Base-by-base conservation (phyloP, 169 alveolate species). In the Besnoitia besnoiti region DNA sequence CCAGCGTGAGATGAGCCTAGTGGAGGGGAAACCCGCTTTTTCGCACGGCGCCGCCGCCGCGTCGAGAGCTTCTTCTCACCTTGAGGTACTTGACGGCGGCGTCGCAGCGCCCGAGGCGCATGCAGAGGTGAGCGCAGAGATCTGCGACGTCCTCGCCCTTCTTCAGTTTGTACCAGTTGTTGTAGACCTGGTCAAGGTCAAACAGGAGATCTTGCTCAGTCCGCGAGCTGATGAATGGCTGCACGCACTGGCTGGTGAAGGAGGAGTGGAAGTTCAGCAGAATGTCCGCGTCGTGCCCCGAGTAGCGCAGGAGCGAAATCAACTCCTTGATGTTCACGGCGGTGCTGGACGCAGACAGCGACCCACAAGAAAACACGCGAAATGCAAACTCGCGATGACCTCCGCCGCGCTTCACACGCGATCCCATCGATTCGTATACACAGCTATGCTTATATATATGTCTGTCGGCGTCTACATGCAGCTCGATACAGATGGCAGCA, bases 91-190 rank as follows among this genome's bases (percentile, higher is more conserved):
- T 91, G 77, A 95, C 84, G 30, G 97, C 94, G 55, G 85, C 90
- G 76, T 94, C 94, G 84, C 95, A 95, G 33, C 94, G 90, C 10
- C 97, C 97, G 50, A 95, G 95, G 42, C 92, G 89, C 97, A 95
- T 95, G 93, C 97, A 95, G n/a, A 95, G 76, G 91, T 95, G 96
- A 33, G 96, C 97, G 90, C 97, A 95, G 79, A 75, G 95, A 77
- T 95, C 97, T 0, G 96, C 95, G 44, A 95, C 94, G 55, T 95
- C 96, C 80, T 95, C 97, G 67, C 94, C 97, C 37, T 93, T 90
- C 85, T 94, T 95, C 59, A 95, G 84, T 37, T 94, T 93, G 90
- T 94, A 95, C 94, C 95, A 95, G 92, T 95, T 95, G 30, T 92
- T 85, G 85, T 93, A 93, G 35, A 95, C 87, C 84, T 91, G 93